These are phyloP conservation scores for Plasmodium relictum DNA, from an alignment of 169 alveolate species.

Conservation along the genomic window DNA sequence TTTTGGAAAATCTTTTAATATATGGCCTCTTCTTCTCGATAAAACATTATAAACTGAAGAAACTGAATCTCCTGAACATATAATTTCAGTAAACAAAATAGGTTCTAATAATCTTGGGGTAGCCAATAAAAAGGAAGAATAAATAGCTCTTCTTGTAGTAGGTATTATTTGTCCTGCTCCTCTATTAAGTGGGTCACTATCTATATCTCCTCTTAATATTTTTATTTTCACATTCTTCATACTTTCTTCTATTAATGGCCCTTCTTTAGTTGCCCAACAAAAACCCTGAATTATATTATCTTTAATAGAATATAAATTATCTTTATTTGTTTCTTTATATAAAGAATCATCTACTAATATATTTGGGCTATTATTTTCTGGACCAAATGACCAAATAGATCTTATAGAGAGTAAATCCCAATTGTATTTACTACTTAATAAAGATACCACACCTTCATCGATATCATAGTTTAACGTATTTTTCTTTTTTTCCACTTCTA, in stretches of 20 bases:
- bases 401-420: conserved; percentile 98
- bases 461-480: conserved; percentile 64
- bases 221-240: conserved; percentile 93
- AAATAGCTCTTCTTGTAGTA: conserved; percentile 96
- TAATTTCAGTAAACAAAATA: conserved; percentile 94
- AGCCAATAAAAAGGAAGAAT: conserved; percentile 98
- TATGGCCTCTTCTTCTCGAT: conserved; percentile 93
- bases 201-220: conserved; percentile 91
- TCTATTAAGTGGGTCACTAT: conserved; percentile 93
- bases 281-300: conserved; percentile 96
- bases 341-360: conserved; percentile 97
- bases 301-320: conserved; percentile 85
- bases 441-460: conserved; percentile 78
- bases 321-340: conserved; percentile 93
- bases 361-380: conserved; percentile 94
- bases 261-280: conserved; percentile 99
- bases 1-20: conserved; percentile 93
- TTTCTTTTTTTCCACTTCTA: conserved; percentile 63
- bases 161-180: conserved; percentile 99
- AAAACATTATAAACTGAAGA: conserved; percentile 95
- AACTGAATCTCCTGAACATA: conserved; percentile 98
- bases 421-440: conserved; percentile 89
- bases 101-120: conserved; percentile 99
- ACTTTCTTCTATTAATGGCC: conserved; percentile 99
- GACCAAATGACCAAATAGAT: conserved; percentile 99